Base-by-base conservation (phyloP, 495 filamentous ascomycete genomes). In the Penicillium turbatum region DNA sequence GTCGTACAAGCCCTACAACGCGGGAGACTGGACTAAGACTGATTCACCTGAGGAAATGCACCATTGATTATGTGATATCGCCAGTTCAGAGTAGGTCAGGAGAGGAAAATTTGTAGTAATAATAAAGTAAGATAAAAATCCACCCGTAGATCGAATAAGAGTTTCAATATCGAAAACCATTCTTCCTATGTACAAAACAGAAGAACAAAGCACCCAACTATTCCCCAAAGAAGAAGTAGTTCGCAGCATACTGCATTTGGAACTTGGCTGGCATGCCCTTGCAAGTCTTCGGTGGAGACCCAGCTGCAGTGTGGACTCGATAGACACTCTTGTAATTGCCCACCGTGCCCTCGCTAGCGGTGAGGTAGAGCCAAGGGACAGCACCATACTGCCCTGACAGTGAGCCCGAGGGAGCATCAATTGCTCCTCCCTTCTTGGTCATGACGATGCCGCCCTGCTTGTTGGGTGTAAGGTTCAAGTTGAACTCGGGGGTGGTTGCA, bases 281-380 rank as follows among this genome's bases (percentile, higher is more conserved):
- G 67, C 93, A 98, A 0, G 82, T 91, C 32, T 78, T 72, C 0
- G 93, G 91, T 0, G 89, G 64, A n/a, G 73, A 77, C 15, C 93
- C 93, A 9, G 90, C 90, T 2, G 84, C 90, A 1, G 93, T 98
- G 62, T 90, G 77, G 13, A 97, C 72, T n/a, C 93, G 79, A 63
- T 93, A 97, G 7, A 92, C 84, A 61, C 89, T 80, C 70, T 85
- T 82, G 55, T 87, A 82, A 13, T 73, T 65, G 1, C 79, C 81
- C 0, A 82, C 84, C 11, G 83, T 80, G 29, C 79, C 82, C 26
- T 62, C 56, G 5, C 66, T 71, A 2, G 83, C 68, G 8, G 69
- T 61, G 3, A 89, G 68, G 39, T 76, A 76, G 3, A 78, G 67
- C 71, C 72, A 73, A 1, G 66, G 24, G 10, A 96, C 91, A 12